Evolutionary conservation across 1,284 basidiomycete species (phyloP).

Genomic region (Agaricales sp.): DNA sequence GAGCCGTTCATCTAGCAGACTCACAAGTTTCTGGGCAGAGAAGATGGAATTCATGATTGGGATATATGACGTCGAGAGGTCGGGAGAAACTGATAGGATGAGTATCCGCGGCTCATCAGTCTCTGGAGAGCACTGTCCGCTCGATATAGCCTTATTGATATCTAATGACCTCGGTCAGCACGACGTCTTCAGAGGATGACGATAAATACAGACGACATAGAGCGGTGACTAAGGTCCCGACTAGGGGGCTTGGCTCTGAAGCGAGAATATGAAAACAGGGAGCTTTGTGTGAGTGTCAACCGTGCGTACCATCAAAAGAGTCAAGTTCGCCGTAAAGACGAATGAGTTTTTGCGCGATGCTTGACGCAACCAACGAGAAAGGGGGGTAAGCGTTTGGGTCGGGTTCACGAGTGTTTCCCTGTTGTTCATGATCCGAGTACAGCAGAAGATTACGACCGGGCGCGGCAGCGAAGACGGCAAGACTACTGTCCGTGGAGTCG

Average conservation of each 20-base stretch:
- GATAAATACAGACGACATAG: conserved; percentile 64
- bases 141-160: conserved; percentile 1
- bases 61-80: conserved; percentile 83
- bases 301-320: neutral
- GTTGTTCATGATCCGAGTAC: conserved; percentile 9
- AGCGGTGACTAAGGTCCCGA: conserved; percentile 82
- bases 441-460: neutral
- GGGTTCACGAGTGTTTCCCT: conserved; percentile 27
- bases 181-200: neutral
- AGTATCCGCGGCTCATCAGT: conserved; percentile 70
- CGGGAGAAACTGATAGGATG: conserved; percentile 86
- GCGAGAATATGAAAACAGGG: neutral
- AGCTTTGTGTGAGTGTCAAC: neutral
- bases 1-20: conserved; percentile 15
- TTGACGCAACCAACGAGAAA: conserved; percentile 66
- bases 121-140: neutral
- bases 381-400: conserved; percentile 79
- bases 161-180: neutral
- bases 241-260: conserved; percentile 61
- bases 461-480: conserved; percentile 81
- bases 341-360: conserved; percentile 31
- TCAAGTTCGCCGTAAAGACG: neutral
- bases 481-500: conserved; percentile 81
- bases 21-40: conserved; percentile 91
- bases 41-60: conserved; percentile 99